phyloP scores from a whole-genome alignment of 2,329 filamentous ascomycete species.

The Amauroascus niger region DNA sequence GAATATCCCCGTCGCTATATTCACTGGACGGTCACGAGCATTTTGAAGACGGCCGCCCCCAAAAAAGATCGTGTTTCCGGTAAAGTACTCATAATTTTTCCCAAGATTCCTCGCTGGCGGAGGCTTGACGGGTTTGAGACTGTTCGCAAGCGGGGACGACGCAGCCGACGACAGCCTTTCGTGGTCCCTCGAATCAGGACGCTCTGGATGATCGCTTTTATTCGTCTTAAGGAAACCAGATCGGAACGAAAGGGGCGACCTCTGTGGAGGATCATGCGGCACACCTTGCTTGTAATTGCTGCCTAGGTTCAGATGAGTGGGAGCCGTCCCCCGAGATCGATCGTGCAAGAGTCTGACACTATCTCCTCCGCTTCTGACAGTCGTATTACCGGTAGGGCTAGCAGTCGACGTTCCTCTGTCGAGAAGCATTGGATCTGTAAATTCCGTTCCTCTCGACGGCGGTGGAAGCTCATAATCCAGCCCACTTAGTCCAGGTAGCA shows the following conservation, averaged over 20 bases:
- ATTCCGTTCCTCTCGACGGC: slow-evolving; percentile 71
- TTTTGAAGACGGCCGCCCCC: slow-evolving; percentile 80
- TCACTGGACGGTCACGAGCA: slow-evolving; percentile 75
- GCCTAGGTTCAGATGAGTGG: slow-evolving; percentile 49
- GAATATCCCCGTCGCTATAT: slow-evolving; percentile 71
- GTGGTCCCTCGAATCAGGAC: slow-evolving; percentile 55
- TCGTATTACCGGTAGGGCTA: slow-evolving; percentile 55
- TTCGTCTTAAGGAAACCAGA: slow-evolving; percentile 59
- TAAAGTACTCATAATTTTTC: slow-evolving; percentile 83
- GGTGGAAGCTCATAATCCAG: slow-evolving; percentile 43
- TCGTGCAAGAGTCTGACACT: slow-evolving; percentile 68
- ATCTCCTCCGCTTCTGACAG: slow-evolving; percentile 58
- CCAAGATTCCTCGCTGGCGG: slow-evolving; percentile 42
- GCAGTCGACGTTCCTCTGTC: slow-evolving; percentile 65
- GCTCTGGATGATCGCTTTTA: slow-evolving; percentile 41
- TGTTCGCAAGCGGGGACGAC: slow-evolving; percentile 59
- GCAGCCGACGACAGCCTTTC: slow-evolving; percentile 69
- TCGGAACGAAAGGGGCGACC: slow-evolving; percentile 65
- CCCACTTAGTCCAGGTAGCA: slow-evolving; percentile 30
- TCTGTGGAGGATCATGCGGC: slow-evolving; percentile 50
- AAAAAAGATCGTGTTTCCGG: slow-evolving; percentile 87
- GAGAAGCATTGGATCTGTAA: slow-evolving; percentile 62
- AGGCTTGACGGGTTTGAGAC: slow-evolving; percentile 34
- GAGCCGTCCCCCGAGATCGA: slow-evolving; percentile 33
- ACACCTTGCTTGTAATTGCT: slow-evolving; percentile 48